A percentile compares a stretch with the other conserved stretches of the same genome.
These are phyloP conservation scores for Colletotrichum higginsianum DNA, from an alignment of 2,329 filamentous ascomycete genomes.

Conservation along the genomic window DNA sequence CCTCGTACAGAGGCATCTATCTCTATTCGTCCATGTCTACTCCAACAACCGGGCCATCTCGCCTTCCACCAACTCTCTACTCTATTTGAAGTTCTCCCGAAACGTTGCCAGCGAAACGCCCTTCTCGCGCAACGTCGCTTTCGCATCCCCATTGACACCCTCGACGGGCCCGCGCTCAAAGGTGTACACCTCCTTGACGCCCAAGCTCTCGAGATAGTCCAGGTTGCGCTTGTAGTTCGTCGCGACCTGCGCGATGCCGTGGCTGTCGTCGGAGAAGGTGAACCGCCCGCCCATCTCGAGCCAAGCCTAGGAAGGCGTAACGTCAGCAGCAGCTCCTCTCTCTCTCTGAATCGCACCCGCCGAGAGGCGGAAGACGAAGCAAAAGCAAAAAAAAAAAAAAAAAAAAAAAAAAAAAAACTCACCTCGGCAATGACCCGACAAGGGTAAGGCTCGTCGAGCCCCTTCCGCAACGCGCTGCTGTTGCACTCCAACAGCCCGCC, in stretches of 20 bases:
- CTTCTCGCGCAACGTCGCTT: conserved; percentile 58
- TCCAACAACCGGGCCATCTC: background rate
- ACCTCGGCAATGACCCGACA: conserved; percentile 83
- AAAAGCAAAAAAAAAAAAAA: conserved; percentile 15
- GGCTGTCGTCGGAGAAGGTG: conserved; percentile 95
- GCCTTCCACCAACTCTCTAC: background rate
- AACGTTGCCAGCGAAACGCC: conserved; percentile 60
- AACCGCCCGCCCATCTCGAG: conserved; percentile 82
- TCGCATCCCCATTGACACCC: conserved; percentile 48
- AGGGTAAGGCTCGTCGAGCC: conserved; percentile 92
- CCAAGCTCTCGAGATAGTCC: conserved; percentile 77
- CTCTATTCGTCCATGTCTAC: conserved; percentile 8
- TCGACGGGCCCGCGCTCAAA: conserved; percentile 56
- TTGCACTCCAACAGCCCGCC: conserved; percentile 93
- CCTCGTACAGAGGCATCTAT: background rate
- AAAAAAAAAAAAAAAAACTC: conserved; percentile 47
- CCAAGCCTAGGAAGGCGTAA: conserved; percentile 70
- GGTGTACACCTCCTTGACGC: conserved; percentile 75
- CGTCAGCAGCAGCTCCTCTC: background rate
- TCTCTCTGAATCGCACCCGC: background rate
- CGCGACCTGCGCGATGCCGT: conserved; percentile 89
- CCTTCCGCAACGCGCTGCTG: conserved; percentile 88
- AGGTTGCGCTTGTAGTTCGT: conserved; percentile 83
- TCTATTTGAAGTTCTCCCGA: conserved; percentile 48
- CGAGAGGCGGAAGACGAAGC: background rate